These are phyloP conservation scores for Aspergillus intermedius DNA, from an alignment of 2,329 filamentous ascomycete genomes.

Conservation along the genomic window DNA sequence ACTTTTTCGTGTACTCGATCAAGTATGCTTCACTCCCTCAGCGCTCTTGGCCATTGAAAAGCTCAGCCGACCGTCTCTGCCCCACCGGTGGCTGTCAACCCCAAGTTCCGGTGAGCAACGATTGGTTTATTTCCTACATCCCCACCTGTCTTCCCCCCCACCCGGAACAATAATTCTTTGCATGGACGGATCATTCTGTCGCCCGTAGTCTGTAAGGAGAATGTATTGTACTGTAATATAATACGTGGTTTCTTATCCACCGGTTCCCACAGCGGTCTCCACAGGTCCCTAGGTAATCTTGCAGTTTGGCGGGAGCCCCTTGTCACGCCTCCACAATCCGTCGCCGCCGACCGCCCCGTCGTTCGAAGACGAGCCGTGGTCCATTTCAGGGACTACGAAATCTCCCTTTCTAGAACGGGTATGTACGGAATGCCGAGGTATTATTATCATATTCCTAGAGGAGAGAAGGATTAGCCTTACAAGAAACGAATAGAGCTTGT, in stretches of 20 bases:
- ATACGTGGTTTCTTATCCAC: conserved; percentile 3
- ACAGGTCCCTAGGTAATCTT: conserved; percentile 23
- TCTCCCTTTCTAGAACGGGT: no score
- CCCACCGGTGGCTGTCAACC: conserved; percentile 11
- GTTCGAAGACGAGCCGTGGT: conserved; percentile 12
- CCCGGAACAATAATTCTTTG: background rate
- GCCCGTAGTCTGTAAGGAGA: no score
- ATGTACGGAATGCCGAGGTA: no score
- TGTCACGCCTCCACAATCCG: conserved; percentile 4
- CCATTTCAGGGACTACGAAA: background rate
- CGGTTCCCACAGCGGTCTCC: conserved; percentile 1
- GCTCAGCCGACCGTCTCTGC: background rate
- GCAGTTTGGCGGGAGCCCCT: conserved; percentile 14
- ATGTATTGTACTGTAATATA: no score
- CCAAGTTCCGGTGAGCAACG: conserved; percentile 1
- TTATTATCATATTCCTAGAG: no score
- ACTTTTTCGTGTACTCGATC: background rate
- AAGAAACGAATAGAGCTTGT: no score
- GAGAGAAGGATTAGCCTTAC: no score
- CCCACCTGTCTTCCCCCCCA: conserved; percentile 2
- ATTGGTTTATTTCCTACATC: conserved; percentile 1
- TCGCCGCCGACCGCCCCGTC: conserved; percentile 12
- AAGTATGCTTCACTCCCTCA: no score
- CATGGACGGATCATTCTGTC: no score
- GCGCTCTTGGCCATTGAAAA: no score